Evolutionary conservation across 495 filamentous ascomycete species (phyloP).

Genomic region (Podospora conica): DNA sequence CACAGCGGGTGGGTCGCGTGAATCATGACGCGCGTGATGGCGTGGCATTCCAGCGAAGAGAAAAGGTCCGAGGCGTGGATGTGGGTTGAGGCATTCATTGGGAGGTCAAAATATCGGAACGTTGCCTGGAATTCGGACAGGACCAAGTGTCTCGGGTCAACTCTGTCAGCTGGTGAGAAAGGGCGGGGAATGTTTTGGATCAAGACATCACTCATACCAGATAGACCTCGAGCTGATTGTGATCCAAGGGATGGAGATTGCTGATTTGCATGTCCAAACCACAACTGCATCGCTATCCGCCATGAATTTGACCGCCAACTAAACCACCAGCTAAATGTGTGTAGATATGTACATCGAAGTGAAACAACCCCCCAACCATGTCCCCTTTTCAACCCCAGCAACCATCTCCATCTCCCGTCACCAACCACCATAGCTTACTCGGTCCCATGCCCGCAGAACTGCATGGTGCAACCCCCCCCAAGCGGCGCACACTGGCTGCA

Average conservation of each 20-base stretch:
- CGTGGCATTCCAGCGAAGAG: neutral
- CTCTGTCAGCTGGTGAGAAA: neutral
- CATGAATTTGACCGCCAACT: neutral
- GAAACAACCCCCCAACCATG: neutral
- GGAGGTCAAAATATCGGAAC: neutral
- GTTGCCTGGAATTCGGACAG: neutral
- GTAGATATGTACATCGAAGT: neutral
- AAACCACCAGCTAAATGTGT: neutral
- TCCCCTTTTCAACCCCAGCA: neutral
- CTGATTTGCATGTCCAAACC: neutral
- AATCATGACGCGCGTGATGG: neutral
- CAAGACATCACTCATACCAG: neutral
- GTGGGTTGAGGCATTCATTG: neutral
- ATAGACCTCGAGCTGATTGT: neutral
- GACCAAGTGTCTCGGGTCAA: neutral
- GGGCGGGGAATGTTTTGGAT: neutral
- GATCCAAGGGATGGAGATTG: neutral
- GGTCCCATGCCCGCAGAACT: constrained; percentile 14
- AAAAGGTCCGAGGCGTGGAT: neutral
- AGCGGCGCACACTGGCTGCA: constrained; percentile 20
- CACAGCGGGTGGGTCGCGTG: neutral
- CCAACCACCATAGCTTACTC: neutral
- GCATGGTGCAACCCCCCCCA: constrained; percentile 15
- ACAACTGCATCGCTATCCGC: neutral
- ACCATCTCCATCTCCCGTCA: neutral